Percentiles rank a stretch among this genome's conserved stretches.
phyloP scores from a whole-genome alignment of 208 protist species.

The Wallacemonas collosoma region DNA sequence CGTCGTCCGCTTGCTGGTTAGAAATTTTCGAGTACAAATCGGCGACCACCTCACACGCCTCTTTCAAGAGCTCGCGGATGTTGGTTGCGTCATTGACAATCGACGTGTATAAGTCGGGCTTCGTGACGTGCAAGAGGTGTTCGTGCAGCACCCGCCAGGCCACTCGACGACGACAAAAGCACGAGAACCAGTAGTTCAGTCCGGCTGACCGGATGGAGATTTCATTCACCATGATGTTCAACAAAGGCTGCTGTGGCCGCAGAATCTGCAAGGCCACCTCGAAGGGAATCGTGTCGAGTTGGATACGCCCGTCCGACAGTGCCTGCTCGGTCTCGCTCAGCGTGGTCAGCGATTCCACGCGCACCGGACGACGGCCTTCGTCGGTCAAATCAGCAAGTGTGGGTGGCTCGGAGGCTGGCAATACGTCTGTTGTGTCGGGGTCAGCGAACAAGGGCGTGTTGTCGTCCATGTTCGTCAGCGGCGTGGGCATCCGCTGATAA shows the following conservation, averaged over 20 bases:
- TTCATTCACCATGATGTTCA: conserved; percentile 87
- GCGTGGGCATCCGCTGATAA: not conserved
- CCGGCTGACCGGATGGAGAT: conserved; percentile 54
- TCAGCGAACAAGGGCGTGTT: conserved; percentile 18
- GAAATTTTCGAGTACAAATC: conserved; percentile 57
- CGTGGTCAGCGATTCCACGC: conserved; percentile 16
- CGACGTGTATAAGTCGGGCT: conserved; percentile 31
- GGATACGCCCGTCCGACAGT: conserved; percentile 27
- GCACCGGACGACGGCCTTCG: not conserved
- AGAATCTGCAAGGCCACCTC: conserved; percentile 58
- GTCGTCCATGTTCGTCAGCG: conserved; percentile 22
- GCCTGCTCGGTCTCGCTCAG: conserved; percentile 36
- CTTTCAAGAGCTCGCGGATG: conserved; percentile 51
- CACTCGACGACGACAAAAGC: conserved; percentile 78
- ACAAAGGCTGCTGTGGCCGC: conserved; percentile 63
- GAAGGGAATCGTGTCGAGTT: conserved; percentile 33
- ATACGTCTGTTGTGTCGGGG: conserved; percentile 24
- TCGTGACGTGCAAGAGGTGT: conserved; percentile 69
- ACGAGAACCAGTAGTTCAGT: conserved; percentile 76
- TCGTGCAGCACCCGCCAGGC: conserved; percentile 87
- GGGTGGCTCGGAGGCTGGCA: not conserved
- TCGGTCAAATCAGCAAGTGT: not conserved
- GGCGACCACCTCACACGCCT: conserved; percentile 57
- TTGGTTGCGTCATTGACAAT: conserved; percentile 52
- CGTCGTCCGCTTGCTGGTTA: conserved; percentile 27